Conservation (phyloP, 257 asterid species). For the Rehmannia glutinosa region DNA sequence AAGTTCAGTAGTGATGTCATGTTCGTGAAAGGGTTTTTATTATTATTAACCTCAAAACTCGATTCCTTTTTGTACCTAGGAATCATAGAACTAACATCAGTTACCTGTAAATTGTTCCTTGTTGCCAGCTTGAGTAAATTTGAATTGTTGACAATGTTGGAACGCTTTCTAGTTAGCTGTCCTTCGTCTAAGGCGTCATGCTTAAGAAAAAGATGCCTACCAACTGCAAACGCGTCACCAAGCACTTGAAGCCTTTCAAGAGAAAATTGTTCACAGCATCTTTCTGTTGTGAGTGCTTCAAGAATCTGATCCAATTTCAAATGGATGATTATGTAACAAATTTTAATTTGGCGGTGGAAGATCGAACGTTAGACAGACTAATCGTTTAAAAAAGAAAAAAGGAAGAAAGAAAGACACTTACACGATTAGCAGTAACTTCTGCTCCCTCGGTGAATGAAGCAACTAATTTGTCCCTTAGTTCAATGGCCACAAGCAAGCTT, state of each 20-base stretch:
- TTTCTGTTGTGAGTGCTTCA: slow-evolving; percentile 98
- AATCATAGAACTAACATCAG: slow-evolving; percentile 13
- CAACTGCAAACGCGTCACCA: slow-evolving; percentile 97
- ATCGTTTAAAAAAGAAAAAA: slow-evolving; percentile 9
- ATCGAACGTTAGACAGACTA: neutral
- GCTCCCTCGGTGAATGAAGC: slow-evolving; percentile 80
- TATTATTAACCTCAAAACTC: neutral
- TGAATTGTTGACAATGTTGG: slow-evolving; percentile 74
- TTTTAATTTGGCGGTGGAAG: slow-evolving; percentile 3
- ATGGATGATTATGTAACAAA: slow-evolving; percentile 15
- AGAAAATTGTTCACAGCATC: slow-evolving; percentile 74
- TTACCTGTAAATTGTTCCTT: slow-evolving; percentile 75
- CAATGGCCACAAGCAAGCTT: slow-evolving; percentile 83
- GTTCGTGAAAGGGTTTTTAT: neutral
- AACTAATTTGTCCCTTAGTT: slow-evolving; percentile 59
- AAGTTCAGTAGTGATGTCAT: neutral
- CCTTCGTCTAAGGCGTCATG: slow-evolving; percentile 84
- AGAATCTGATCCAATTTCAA: slow-evolving; percentile 67
- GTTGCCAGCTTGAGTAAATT: slow-evolving; percentile 64
- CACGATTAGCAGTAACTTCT: slow-evolving; percentile 60
- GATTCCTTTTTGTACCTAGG: neutral
- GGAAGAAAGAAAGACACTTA: slow-evolving; percentile 23
- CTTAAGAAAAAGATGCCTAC: slow-evolving; percentile 76
- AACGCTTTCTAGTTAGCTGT: slow-evolving; percentile 84
- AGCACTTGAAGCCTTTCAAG: slow-evolving; percentile 98